Base-by-base conservation (phyloP, 1,284 basidiomycete genomes). In the Veloporphyrellus conicus region DNA sequence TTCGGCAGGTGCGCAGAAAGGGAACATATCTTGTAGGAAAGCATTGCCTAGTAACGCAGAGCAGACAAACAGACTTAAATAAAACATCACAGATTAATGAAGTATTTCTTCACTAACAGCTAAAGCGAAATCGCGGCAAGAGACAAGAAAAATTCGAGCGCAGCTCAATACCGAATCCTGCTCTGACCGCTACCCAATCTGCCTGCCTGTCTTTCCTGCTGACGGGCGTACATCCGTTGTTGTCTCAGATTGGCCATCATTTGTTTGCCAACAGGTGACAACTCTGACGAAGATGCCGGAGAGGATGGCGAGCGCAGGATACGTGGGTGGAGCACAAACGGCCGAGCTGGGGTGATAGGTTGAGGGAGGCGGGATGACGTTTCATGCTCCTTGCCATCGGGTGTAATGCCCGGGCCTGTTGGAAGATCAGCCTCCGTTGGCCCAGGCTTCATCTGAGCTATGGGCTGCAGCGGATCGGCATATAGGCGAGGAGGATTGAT, bases 271-370 rank as follows among this genome's bases (percentile, higher is more conserved):
- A 82, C 64, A 11, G 83, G 82, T 19, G 85, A 87, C 41, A 88
- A 67, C 54, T 87, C 86, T 12, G 82, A 77, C 4, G 84, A 86
- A 22, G 77, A 81, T n/a, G 79, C 75, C n/a, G 84, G 81, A 4
- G 82, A 84, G 3, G 80, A 74, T 27, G 61, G 60, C 52, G 47
- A 64, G 55, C 27, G 48, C 40, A 59, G 34, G 1, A n/a, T n/a
- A n/a, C 66, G 68, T 9, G 67, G 64, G 28, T 62, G 67, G 48
- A 71, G 70, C 63, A 43, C 57, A 47, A 64, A 53, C 11, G 53
- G 52, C 22, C 63, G 64, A 22, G 54, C 32, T 11, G 63, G 63
- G 1, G 67, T 68, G 31, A 65, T 35, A 49, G 52, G 49, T 54
- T 64, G 47, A 14, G 67, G 65, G 20, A 68, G 67, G 14, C 60